Conservation (phyloP, 148 eudicot species). For the Tetragonia tetragonoides region DNA sequence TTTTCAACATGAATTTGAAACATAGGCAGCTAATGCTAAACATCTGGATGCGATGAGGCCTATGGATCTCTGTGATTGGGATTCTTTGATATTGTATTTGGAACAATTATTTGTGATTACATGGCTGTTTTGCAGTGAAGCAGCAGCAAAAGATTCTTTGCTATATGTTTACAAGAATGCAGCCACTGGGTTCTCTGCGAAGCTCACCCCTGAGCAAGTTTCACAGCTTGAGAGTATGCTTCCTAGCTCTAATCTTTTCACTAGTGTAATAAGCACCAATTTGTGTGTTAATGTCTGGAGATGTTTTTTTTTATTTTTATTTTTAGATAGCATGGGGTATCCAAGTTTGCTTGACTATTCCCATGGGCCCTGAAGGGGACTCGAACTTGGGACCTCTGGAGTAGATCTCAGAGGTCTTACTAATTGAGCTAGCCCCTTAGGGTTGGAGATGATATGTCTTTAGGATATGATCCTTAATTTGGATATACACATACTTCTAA, state of each 20-base stretch:
- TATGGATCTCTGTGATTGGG: neutral
- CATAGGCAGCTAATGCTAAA: neutral
- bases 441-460: neutral
- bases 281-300: neutral
- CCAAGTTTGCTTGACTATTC: no score
- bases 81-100: neutral
- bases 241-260: constrained; percentile 1
- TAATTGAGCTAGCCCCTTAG: no score
- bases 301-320: no score
- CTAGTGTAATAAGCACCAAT: neutral
- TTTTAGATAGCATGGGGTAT: no score
- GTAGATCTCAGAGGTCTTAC: no score
- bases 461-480: neutral
- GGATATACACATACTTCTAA: neutral
- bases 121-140: constrained; percentile 32
- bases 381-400: no score
- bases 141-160: constrained; percentile 46
- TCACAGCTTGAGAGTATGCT: constrained; percentile 42
- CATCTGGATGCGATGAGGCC: neutral
- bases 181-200: constrained; percentile 56
- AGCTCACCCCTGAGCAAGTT: constrained; percentile 50
- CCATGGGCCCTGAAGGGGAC: no score
- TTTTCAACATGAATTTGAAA: neutral
- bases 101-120: neutral
- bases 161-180: constrained; percentile 53